Evolutionary conservation across 768 basidiomycete species (phyloP), one percentile per base, ranked within the genome.

Genomic region (Naganishia kalamii): DNA sequence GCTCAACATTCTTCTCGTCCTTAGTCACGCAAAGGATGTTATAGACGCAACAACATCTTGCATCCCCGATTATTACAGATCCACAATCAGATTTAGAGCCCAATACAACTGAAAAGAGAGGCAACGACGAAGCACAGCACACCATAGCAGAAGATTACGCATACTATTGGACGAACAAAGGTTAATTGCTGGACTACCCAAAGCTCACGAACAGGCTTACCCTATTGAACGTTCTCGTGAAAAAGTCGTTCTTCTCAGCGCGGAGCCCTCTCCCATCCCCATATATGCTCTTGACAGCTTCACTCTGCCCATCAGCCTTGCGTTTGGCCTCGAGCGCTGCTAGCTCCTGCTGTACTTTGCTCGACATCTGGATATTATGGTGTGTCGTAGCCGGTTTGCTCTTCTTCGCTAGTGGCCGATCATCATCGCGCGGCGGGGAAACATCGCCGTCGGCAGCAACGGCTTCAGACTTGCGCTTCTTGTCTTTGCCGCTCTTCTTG

Each of bases 191-290:
- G 19, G 11, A n/a, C 47, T 11, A 47, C 12, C 15, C 25, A 11
- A 19, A 27, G 12, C 12, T 4, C 5, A 32, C 12, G 21, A 46
- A 25, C 29, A 19, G 41, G 63, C 66, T 67, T 51, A 67, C 66
- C 30, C 66, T 62, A 17, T 60, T 67, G 40, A 62, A 67, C 30
- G 66, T 67, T 29, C 66, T 52, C 40, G 66, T 67, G 52, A 67
- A 67, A 61, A 67, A 67, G 62, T 67, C 66, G 49, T 67, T 67
- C 60, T 48, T 57, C 21, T 62, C 50, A 17, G 41, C 48, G 12
- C 48, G 47, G 32, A 51, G 27, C 27, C 61, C 59, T 41, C 40
- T 49, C 1, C 47, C 43, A 19, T 62, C 62, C 7, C 66, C 66
- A 43, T 68, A 68, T 33, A 68, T 63, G 29, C 66, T 68, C 54